Base-by-base conservation (phyloP, 2,329 filamentous ascomycete species). In the Parastagonospora avenae region DNA sequence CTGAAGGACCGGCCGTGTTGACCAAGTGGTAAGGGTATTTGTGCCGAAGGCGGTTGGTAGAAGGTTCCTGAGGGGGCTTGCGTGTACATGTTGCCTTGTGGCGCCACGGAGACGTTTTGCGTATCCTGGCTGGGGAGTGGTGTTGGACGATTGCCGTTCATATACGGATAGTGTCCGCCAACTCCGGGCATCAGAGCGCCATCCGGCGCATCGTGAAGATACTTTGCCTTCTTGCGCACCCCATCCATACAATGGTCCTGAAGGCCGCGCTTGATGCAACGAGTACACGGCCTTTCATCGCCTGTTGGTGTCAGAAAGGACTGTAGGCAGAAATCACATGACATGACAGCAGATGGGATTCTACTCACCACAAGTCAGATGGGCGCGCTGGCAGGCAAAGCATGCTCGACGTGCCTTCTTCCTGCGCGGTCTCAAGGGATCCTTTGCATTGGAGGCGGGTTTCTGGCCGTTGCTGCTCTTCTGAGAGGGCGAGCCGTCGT, bases 191-290 rank as follows among this genome's bases (percentile, higher is more conserved):
- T 84, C 55, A 97, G 80, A 39, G 92, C 92, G 72, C 95, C 92
- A 45, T 91, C 86, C 31, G 93, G 92, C 24, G 93, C 92, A 81
- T 97, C 94, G 70, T 97, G 92, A 49, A 99, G 89, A 74, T 99
- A 99, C 75, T 99, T 99, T 45, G 94, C 94, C 82, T 97, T 99
- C 77, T 99, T 99, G 57, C 94, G 89, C 44, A 97, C 92, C 46
- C 94, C 94, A 71, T 99, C 94, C 74, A 96, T 92, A 70, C 94
- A 99, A 54, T 86, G 86, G 72, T 96, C 92, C 66, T 92, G 90
- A 16, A 97, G 84, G 39, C 91, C 91, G 64, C 94, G 88, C 76
- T 97, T 97, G 64, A 97, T 91, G 74, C 94, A 99, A 67, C 94
- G 83, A 68, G 92, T 86, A 72, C 94, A 99, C 46, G 94, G 94